Evolutionary conservation across 2,329 filamentous ascomycete species (phyloP).

Genomic region (Neopestalotiopsis sp.): DNA sequence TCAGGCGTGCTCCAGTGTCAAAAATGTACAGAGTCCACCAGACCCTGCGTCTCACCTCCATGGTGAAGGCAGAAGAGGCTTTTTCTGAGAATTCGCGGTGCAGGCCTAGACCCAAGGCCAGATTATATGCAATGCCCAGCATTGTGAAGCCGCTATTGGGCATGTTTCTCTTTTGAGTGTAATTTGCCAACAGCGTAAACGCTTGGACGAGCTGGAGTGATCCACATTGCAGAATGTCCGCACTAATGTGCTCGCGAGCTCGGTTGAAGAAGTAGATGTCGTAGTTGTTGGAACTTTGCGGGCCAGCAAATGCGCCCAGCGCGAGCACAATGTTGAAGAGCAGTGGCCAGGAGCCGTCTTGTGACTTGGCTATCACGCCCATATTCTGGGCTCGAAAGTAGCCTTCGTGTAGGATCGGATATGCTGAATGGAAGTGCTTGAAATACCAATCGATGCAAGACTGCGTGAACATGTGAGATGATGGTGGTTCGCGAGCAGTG

Average conservation of each 20-base stretch:
- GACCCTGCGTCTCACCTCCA: slow-evolving; percentile 44
- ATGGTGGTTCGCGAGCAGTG: slow-evolving; percentile 27
- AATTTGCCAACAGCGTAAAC: slow-evolving; percentile 40
- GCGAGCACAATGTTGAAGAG: slow-evolving; percentile 43
- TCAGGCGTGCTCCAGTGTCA: slow-evolving; percentile 51
- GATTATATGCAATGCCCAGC: slow-evolving; percentile 50
- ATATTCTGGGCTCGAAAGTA: slow-evolving; percentile 45
- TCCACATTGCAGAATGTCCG: slow-evolving; percentile 37
- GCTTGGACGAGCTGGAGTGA: slow-evolving; percentile 38
- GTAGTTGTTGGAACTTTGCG: slow-evolving; percentile 28
- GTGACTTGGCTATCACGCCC: slow-evolving; percentile 35
- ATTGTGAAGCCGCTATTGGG: slow-evolving; percentile 55
- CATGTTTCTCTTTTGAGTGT: slow-evolving; percentile 51
- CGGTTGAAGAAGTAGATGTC: slow-evolving; percentile 35
- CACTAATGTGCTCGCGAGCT: slow-evolving; percentile 32
- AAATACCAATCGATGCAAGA: slow-evolving; percentile 46
- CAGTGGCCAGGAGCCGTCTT: slow-evolving; percentile 38
- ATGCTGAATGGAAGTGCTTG: slow-evolving; percentile 46
- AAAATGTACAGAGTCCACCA: slow-evolving; percentile 51
- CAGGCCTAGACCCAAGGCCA: slow-evolving; percentile 51
- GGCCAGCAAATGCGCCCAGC: slow-evolving; percentile 38
- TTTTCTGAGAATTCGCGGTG: slow-evolving; percentile 46
- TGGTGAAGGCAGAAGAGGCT: slow-evolving; percentile 37
- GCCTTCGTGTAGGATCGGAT: slow-evolving; percentile 51
- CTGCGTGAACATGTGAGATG: slow-evolving; percentile 31